These are phyloP conservation scores for Podila epigama DNA, from an alignment of 192 early-diverging fungal species.

Conservation along the genomic window DNA sequence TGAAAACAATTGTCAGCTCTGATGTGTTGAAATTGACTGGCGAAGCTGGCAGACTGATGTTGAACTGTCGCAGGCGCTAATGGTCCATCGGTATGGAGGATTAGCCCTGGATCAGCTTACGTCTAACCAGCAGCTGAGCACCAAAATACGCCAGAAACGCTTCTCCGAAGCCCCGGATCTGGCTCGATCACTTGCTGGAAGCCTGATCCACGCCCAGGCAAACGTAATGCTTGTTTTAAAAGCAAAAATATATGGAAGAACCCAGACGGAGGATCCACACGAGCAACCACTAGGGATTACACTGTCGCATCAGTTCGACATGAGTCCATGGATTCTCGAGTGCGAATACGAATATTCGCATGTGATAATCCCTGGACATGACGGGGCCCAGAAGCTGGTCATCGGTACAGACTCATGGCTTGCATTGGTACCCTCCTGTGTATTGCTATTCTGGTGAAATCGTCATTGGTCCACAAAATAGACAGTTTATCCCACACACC, in stretches of 20 bases:
- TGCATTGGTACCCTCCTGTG: slow-evolving; percentile 1
- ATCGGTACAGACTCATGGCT: slow-evolving; percentile 1
- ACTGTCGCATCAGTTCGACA: background rate
- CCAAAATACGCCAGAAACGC: background rate
- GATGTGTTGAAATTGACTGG: background rate
- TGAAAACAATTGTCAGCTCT: background rate
- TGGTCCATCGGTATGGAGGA: background rate
- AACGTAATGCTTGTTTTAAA: slow-evolving; percentile 6
- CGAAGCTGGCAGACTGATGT: slow-evolving; percentile 1
- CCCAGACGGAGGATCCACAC: slow-evolving; percentile 1
- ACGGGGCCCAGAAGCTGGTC: background rate
- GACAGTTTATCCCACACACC: too few species aligned
- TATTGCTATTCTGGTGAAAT: too few species aligned
- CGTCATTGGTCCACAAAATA: too few species aligned
- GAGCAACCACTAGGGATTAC: background rate
- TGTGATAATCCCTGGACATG: too few species aligned
- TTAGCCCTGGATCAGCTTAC: background rate
- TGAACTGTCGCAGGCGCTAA: slow-evolving; percentile 2
- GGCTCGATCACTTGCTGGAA: slow-evolving; percentile 32
- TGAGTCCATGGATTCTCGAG: too few species aligned
- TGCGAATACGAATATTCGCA: too few species aligned
- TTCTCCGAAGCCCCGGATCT: too few species aligned
- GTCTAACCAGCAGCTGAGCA: background rate
- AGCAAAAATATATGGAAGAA: background rate
- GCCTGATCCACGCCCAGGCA: slow-evolving; percentile 2